These are phyloP conservation scores for Acanthamoeba divionensis DNA, from an alignment of 208 protist genomes.

Conservation along the genomic window DNA sequence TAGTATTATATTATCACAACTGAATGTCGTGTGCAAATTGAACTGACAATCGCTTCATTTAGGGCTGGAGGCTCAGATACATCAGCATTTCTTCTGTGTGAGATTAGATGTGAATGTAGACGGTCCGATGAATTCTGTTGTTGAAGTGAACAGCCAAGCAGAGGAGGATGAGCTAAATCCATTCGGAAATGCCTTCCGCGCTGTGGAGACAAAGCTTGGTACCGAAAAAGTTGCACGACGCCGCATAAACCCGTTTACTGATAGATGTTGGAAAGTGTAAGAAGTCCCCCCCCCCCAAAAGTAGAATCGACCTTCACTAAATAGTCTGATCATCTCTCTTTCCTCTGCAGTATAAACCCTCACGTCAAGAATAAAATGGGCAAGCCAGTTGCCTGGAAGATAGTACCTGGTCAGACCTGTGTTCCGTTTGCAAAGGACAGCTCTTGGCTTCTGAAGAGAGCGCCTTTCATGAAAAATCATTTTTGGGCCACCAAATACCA, in stretches of 20 bases:
- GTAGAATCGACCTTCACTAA: background rate
- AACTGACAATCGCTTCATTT: background rate
- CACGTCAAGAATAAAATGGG: background rate
- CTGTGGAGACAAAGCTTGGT: constrained; percentile 20
- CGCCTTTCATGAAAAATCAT: constrained; percentile 30
- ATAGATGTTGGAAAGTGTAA: constrained; percentile 45
- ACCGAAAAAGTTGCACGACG: constrained; percentile 41
- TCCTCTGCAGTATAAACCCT: background rate
- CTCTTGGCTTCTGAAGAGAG: background rate
- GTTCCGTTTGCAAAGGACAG: background rate
- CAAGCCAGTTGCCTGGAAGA: background rate
- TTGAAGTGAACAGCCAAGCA: constrained; percentile 49
- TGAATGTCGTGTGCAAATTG: background rate
- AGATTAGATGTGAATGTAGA: constrained; percentile 61
- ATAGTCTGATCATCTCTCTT: constrained; percentile 32
- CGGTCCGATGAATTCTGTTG: constrained; percentile 52
- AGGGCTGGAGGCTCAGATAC: constrained; percentile 42
- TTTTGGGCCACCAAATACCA: constrained; percentile 55
- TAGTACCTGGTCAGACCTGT: background rate
- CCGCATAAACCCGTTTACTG: background rate
- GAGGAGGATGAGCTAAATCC: background rate
- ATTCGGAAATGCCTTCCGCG: constrained; percentile 47
- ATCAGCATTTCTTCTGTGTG: constrained; percentile 63
- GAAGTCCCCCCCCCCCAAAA: background rate
- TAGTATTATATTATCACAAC: background rate